phyloP scores from a whole-genome alignment of 805 yeast species.

The Metschnikowia gruessii region DNA sequence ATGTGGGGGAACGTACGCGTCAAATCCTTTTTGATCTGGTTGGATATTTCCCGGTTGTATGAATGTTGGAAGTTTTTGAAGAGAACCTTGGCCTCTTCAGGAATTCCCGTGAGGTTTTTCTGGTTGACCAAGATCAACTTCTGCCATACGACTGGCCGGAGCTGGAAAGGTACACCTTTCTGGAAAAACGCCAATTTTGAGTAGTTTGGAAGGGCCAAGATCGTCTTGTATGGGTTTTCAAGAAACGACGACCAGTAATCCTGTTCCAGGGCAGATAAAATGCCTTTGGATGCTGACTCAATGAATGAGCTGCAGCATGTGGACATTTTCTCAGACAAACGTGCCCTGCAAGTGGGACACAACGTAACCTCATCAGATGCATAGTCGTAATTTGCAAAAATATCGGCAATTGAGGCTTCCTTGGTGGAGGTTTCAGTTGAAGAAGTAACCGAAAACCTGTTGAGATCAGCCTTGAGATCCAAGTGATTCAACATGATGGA shows the following conservation, averaged over 20 bases:
- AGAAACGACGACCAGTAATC: constrained; percentile 46
- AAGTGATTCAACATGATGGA: constrained; percentile 18
- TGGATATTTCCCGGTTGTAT: constrained; percentile 36
- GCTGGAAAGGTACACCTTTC: constrained; percentile 44
- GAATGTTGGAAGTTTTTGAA: constrained; percentile 43
- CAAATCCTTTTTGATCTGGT: constrained; percentile 55
- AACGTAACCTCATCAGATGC: constrained; percentile 12
- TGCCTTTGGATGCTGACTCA: constrained; percentile 7
- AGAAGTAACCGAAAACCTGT: constrained; percentile 13
- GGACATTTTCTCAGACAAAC: constrained; percentile 3
- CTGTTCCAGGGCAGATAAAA: constrained; percentile 25
- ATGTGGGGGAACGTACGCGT: constrained; percentile 58
- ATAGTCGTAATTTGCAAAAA: constrained; percentile 16
- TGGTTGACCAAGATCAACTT: constrained; percentile 31
- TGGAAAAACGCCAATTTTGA: constrained; percentile 43
- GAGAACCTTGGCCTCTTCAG: constrained; percentile 33
- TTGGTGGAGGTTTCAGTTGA: constrained; percentile 3
- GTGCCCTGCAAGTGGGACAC: constrained; percentile 13
- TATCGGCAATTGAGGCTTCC: constrained; percentile 1
- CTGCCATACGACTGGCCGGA: constrained; percentile 47
- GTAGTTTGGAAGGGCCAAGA: constrained; percentile 46
- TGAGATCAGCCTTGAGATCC: constrained; percentile 20
- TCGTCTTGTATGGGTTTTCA: constrained; percentile 43
- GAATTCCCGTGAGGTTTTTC: constrained; percentile 28
- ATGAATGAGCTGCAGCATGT: constrained; percentile 13